Base-by-base conservation (phyloP, 768 basidiomycete species). In the Termitomyces sp. region DNA sequence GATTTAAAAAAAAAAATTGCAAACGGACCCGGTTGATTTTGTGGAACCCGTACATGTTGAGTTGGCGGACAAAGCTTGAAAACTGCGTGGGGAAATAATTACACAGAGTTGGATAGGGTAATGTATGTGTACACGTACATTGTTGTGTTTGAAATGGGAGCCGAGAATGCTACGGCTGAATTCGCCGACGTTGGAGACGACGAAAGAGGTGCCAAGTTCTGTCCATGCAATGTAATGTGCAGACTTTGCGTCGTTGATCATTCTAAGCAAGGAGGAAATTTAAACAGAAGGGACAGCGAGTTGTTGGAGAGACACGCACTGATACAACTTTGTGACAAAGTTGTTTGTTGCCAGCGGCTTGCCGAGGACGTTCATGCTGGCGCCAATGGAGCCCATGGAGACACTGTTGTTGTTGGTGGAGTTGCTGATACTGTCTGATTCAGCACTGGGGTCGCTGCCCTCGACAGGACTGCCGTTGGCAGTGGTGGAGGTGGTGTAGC, bases 21-120 rank as follows among this genome's bases (percentile, higher is more conserved):
- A 53, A 46, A 75, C 81, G 58, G 55, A 90, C 87, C 71, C 90
- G 80, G 68, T 93, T 93, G 71, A 91, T 91, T 73, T 95, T 95
- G 74, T 93, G 91, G 70, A 95, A 96, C 26, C 92, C 93, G 65
- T 94, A 96, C 90, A 95, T 95, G 77, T 96, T 95, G 60, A 95
- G 80, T 67, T 96, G 93, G 60, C 94, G 85, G 52, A 95, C 92
- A 68, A 97, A 96, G 65, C 89, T 91, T 12, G 90, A 92, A 69
- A 97, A 96, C 85, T 96, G 65, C 5, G 44, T 45, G 14, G 45
- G 14, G 54, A 3, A 34, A n/a, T n/a, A n/a, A n/a, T n/a, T n/a
- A n/a, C n/a, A n/a, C n/a, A n/a, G n/a, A n/a, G n/a, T n/a, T n/a
- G n/a, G n/a, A n/a, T n/a, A n/a, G n/a, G n/a, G n/a, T n/a, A n/a